A percentile compares a stretch with the other conserved stretches of the same genome.
Conservation (phyloP, 352 stramenopile species). For the Pythium apleroticum region DNA sequence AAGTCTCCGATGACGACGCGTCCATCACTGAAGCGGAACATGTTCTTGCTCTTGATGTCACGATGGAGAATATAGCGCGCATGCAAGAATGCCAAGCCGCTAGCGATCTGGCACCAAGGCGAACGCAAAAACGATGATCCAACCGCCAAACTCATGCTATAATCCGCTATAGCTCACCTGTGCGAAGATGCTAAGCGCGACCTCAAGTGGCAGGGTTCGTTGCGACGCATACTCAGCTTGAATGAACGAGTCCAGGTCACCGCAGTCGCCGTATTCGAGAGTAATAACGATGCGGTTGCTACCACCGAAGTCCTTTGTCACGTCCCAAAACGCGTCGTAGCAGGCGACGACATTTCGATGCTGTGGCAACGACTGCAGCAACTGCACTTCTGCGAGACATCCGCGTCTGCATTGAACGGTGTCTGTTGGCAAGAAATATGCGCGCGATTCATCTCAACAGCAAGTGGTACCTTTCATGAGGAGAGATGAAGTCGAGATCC, state of each 20-base stretch:
- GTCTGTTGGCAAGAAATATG: neutral
- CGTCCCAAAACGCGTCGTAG: conserved; percentile 53
- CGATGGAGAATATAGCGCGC: conserved; percentile 62
- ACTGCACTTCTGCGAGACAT: conserved; percentile 48
- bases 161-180: conserved; percentile 34
- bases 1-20: conserved; percentile 86
- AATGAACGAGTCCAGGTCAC: conserved; percentile 55
- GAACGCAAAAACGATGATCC: too few relatives aligned
- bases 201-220: conserved; percentile 13
- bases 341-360: conserved; percentile 61
- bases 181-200: conserved; percentile 33
- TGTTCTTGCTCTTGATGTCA: conserved; percentile 87
- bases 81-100: conserved; percentile 85
- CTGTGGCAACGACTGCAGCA: conserved; percentile 43
- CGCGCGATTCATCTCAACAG: neutral
- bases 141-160: too few relatives aligned
- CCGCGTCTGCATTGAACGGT: conserved; percentile 30
- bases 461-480: conserved; percentile 37
- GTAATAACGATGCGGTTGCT: conserved; percentile 45
- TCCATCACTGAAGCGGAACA: conserved; percentile 78
- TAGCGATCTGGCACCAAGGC: conserved; percentile 50
- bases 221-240: neutral
- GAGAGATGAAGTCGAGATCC: conserved; percentile 43
- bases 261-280: conserved; percentile 68
- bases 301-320: conserved; percentile 11